Evolutionary conservation across 2,329 filamentous ascomycete genomes (phyloP).

Genomic region (Claviceps capensis): DNA sequence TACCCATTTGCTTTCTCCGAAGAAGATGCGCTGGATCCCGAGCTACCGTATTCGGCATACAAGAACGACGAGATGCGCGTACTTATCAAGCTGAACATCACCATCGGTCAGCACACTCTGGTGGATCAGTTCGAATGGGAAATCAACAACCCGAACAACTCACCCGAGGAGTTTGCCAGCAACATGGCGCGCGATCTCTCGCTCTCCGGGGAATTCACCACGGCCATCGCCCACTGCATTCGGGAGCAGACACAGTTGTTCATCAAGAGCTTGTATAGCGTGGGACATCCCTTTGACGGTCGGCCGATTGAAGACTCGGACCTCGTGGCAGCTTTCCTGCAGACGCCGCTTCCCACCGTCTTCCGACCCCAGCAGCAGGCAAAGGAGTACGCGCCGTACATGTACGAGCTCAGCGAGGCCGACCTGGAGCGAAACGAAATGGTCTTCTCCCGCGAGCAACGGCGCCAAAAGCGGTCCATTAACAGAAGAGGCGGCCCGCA

Average conservation of each 20-base stretch:
- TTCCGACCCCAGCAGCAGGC: constrained; percentile 87
- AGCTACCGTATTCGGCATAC: constrained; percentile 82
- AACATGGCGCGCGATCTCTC: constrained; percentile 84
- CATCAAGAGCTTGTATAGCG: constrained; percentile 81
- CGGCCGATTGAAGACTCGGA: constrained; percentile 87
- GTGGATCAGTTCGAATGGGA: constrained; percentile 99
- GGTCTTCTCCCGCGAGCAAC: constrained; percentile 84
- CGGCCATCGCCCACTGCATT: constrained; percentile 94
- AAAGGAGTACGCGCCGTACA: constrained; percentile 84
- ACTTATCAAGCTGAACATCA: constrained; percentile 90
- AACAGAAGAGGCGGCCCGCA: constrained; percentile 86
- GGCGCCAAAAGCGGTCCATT: constrained; percentile 87
- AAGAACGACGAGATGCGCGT: constrained; percentile 99
- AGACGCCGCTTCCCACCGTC: constrained; percentile 66
- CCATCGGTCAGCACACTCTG: constrained; percentile 84
- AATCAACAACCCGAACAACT: constrained; percentile 88
- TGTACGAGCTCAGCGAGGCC: constrained; percentile 85
- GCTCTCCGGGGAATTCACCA: constrained; percentile 88
- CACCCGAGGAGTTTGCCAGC: constrained; percentile 83
- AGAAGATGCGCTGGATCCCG: constrained; percentile 79
- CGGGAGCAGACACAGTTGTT: constrained; percentile 92
- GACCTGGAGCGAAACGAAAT: constrained; percentile 85
- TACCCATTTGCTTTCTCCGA: constrained; percentile 85
- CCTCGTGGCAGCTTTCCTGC: constrained; percentile 70
- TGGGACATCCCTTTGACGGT: constrained; percentile 90